Evolutionary conservation across 2,329 filamentous ascomycete genomes (phyloP).

Genomic region (Metarhizium brunneum): DNA sequence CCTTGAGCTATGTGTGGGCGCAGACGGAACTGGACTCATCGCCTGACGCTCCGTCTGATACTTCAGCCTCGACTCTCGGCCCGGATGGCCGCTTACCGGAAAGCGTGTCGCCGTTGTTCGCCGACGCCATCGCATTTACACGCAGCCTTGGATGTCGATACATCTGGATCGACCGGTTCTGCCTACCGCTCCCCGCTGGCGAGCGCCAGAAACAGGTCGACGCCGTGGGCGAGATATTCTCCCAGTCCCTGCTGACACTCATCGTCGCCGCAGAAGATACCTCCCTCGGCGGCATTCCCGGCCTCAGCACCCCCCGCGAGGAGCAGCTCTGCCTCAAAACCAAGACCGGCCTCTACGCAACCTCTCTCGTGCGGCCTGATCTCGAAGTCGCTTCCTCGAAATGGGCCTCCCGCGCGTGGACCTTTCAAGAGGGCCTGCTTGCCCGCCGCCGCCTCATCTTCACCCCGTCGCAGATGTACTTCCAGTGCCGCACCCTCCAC

Average conservation of each 20-base stretch:
- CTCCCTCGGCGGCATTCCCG: conserved; percentile 22
- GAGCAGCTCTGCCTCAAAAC: conserved; percentile 26
- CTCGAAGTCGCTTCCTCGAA: conserved; percentile 23
- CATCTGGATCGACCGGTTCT: conserved; percentile 29
- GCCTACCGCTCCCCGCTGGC: conserved; percentile 19
- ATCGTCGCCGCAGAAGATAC: conserved; percentile 24
- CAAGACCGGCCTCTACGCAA: conserved; percentile 23
- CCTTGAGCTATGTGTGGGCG: conserved; percentile 27
- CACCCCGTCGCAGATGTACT: conserved; percentile 27
- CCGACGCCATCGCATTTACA: conserved; percentile 24
- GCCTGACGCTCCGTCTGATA: background rate
- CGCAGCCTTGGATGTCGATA: conserved; percentile 24
- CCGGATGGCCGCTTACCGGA: conserved; percentile 13
- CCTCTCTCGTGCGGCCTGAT: conserved; percentile 25
- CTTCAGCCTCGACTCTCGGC: background rate
- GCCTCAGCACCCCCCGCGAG: conserved; percentile 22
- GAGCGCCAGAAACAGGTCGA: conserved; percentile 19
- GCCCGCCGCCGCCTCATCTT: conserved; percentile 26
- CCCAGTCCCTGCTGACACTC: conserved; percentile 23
- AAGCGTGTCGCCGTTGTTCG: conserved; percentile 19
- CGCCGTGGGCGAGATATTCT: conserved; percentile 25
- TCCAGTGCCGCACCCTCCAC: conserved; percentile 26
- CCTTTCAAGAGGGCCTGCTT: conserved; percentile 27
- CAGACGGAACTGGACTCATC: conserved; percentile 11
- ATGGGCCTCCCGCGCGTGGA: conserved; percentile 27